These are phyloP conservation scores for Selaginella tamariscina DNA, from an alignment of 75 land plant genomes.

Conservation along the genomic window DNA sequence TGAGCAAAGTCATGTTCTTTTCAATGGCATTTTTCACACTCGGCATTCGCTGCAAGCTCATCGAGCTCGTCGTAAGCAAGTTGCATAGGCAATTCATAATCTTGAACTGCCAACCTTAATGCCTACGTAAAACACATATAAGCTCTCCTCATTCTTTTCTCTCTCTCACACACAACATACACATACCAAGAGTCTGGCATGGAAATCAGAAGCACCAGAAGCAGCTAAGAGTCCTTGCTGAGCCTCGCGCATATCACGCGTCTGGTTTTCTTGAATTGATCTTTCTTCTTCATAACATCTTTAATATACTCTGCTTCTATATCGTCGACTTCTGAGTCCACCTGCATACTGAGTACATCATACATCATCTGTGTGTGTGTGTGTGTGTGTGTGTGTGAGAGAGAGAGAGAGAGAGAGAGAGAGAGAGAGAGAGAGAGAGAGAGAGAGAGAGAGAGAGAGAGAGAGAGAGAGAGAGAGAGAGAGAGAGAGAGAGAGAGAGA, in stretches of 20 bases:
- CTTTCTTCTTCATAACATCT: background rate
- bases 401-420: too few species aligned
- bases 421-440: too few species aligned
- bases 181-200: background rate
- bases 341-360: too few species aligned
- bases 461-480: too few species aligned
- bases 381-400: too few species aligned
- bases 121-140: constrained; percentile 14
- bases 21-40: constrained; percentile 28
- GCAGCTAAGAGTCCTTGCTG: background rate
- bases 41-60: constrained; percentile 35
- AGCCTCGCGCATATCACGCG: background rate
- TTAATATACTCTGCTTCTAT: background rate
- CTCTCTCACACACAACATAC: background rate
- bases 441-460: too few species aligned
- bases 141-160: too few species aligned
- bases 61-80: constrained; percentile 31
- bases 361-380: too few species aligned
- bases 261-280: background rate
- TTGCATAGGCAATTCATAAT: constrained; percentile 28
- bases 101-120: constrained; percentile 24
- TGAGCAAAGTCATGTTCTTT: constrained; percentile 21
- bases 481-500: too few species aligned
- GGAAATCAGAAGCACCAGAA: background rate
- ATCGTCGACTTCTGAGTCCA: too few species aligned